Evolutionary conservation across 495 filamentous ascomycete genomes (phyloP).

Genomic region (Xylaria nigripes): DNA sequence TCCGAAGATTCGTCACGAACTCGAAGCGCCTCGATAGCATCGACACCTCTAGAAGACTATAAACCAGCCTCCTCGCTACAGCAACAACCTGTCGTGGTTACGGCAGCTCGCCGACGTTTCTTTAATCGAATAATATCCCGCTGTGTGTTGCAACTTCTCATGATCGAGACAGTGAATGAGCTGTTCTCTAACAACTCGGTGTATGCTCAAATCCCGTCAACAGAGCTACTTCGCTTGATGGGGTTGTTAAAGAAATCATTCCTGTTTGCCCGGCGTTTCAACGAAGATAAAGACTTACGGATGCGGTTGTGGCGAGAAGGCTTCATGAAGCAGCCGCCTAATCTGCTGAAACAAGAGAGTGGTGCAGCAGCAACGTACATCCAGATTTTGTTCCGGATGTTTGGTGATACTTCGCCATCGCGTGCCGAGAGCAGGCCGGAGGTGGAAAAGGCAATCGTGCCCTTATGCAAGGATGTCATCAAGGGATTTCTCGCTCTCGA

Average conservation of each 20-base stretch:
- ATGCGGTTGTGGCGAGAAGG: slow-evolving; percentile 94
- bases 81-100: slow-evolving; percentile 85
- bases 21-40: slow-evolving; percentile 25
- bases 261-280: slow-evolving; percentile 93
- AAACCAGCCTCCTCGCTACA: slow-evolving; percentile 62
- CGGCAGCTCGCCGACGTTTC: slow-evolving; percentile 84
- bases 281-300: slow-evolving; percentile 89
- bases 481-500: slow-evolving; percentile 72
- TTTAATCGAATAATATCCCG: slow-evolving; percentile 99
- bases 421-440: slow-evolving; percentile 66
- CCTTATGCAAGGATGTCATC: slow-evolving; percentile 89
- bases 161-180: slow-evolving; percentile 99
- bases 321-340: slow-evolving; percentile 99
- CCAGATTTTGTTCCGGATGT: slow-evolving; percentile 91
- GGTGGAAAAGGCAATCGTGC: slow-evolving; percentile 85
- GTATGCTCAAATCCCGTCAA: slow-evolving; percentile 83
- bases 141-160: slow-evolving; percentile 92
- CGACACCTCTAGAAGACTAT: slow-evolving; percentile 75
- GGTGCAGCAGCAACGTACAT: slow-evolving; percentile 91
- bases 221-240: slow-evolving; percentile 87
- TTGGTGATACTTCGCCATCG: slow-evolving; percentile 78
- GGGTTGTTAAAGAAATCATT: slow-evolving; percentile 87
- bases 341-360: slow-evolving; percentile 95
- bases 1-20: slow-evolving; percentile 31
- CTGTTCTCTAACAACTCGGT: slow-evolving; percentile 96